A percentile compares a stretch with the other conserved stretches of the same genome.
Evolutionary conservation across 2,329 filamentous ascomycete genomes (phyloP).

Genomic region (Colletotrichum cuscutae): DNA sequence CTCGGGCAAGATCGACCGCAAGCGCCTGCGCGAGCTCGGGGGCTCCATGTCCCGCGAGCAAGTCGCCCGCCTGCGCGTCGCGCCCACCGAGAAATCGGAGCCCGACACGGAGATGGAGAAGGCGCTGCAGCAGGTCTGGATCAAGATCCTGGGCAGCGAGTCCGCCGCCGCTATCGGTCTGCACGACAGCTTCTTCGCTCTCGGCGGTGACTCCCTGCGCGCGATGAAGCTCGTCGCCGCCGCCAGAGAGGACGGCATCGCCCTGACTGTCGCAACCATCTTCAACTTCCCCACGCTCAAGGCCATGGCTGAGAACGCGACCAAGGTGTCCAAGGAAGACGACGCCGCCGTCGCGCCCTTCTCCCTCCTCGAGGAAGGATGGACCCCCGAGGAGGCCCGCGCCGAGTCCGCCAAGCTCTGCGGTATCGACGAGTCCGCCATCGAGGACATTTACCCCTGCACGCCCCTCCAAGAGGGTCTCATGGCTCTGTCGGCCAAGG

Average conservation of each 20-base stretch:
- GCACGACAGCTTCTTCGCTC: constrained; percentile 57
- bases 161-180: constrained; percentile 45
- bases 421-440: constrained; percentile 42
- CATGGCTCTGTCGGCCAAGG: constrained; percentile 62
- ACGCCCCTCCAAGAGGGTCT: constrained; percentile 65
- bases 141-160: constrained; percentile 48
- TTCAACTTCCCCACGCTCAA: constrained; percentile 56
- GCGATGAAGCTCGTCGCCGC: constrained; percentile 61
- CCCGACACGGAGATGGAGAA: constrained; percentile 51
- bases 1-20: constrained; percentile 61
- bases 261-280: constrained; percentile 56
- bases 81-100: constrained; percentile 45
- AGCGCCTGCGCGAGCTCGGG: constrained; percentile 58
- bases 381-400: constrained; percentile 46
- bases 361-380: constrained; percentile 49
- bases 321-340: constrained; percentile 36
- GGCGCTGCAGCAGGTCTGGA: constrained; percentile 50
- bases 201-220: constrained; percentile 62
- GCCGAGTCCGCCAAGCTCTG: constrained; percentile 54
- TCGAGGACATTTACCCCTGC: constrained; percentile 66
- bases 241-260: constrained; percentile 50
- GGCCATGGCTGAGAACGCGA: constrained; percentile 53
- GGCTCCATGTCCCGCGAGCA: constrained; percentile 52
- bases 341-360: constrained; percentile 44
- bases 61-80: constrained; percentile 47